Conservation (phyloP, 1,284 basidiomycete species). For the Leucoagaricus sp. region DNA sequence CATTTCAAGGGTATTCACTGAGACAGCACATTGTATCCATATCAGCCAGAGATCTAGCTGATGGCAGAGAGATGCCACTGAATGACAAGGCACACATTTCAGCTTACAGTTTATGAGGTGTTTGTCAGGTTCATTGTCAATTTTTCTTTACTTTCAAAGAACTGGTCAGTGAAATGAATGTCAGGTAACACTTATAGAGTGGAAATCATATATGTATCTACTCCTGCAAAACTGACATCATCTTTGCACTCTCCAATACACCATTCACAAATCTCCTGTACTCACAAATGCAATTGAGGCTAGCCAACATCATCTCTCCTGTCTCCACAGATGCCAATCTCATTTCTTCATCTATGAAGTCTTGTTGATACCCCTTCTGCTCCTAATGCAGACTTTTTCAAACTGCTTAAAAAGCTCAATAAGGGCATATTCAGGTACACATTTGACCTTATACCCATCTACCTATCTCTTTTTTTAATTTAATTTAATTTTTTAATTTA, state of each 20-base stretch:
- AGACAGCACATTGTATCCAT: conserved; percentile 56
- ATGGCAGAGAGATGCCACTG: conserved; percentile 65
- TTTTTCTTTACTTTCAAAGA: not conserved
- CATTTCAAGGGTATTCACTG: conserved; percentile 55
- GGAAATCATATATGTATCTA: conserved; percentile 51
- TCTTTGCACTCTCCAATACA: conserved; percentile 70
- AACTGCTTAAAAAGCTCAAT: too few species aligned
- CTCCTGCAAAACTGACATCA: conserved; percentile 65
- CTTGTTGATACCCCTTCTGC: too few species aligned
- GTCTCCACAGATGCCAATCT: too few species aligned
- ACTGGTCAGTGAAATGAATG: not conserved
- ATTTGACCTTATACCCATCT: too few species aligned
- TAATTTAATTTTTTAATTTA: too few species aligned
- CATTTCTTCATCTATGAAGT: too few species aligned
- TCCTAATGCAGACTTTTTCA: too few species aligned
- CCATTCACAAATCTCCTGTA: conserved; percentile 63
- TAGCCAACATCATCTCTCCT: conserved; percentile 48
- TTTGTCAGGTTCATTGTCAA: conserved; percentile 57
- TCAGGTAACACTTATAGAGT: conserved; percentile 58
- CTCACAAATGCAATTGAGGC: conserved; percentile 75
- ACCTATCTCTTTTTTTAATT: too few species aligned
- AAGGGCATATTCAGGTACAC: too few species aligned
- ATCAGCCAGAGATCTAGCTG: conserved; percentile 64
- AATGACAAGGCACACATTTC: conserved; percentile 62
- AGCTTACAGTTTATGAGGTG: conserved; percentile 65